Conservation (phyloP, 2,329 filamentous ascomycete species). For the Nectriaceae sp. region DNA sequence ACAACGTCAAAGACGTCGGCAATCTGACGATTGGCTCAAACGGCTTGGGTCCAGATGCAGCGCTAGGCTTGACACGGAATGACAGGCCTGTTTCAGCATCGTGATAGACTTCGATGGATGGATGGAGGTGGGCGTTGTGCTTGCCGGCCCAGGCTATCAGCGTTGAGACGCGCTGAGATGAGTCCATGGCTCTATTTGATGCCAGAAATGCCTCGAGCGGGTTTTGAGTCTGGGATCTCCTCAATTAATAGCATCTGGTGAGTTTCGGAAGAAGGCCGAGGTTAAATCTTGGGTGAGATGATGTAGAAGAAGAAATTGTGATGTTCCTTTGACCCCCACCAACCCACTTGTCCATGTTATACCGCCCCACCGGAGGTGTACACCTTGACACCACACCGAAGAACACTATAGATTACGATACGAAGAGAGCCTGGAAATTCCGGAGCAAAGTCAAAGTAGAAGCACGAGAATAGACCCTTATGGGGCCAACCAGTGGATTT, state of each 20-base stretch:
- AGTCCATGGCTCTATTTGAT: slow-evolving; percentile 16
- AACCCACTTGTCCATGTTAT: too few relatives aligned
- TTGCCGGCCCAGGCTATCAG: slow-evolving; percentile 52
- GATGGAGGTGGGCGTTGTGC: slow-evolving; percentile 51
- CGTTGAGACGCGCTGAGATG: slow-evolving; percentile 22
- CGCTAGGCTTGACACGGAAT: slow-evolving; percentile 48
- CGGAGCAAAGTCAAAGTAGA: too few relatives aligned
- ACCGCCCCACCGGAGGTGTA: too few relatives aligned
- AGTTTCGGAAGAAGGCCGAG: too few relatives aligned
- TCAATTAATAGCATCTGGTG: not conserved
- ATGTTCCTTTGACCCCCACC: too few relatives aligned
- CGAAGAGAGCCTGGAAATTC: too few relatives aligned
- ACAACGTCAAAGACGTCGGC: slow-evolving; percentile 55
- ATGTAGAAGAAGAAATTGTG: not conserved
- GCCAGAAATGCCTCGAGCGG: too few relatives aligned
- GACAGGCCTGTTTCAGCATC: slow-evolving; percentile 55
- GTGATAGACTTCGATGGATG: slow-evolving; percentile 53
- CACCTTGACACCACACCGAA: too few relatives aligned
- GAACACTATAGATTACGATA: too few relatives aligned
- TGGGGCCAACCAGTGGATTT: too few relatives aligned
- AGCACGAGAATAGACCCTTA: too few relatives aligned
- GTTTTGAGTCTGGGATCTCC: slow-evolving; percentile 2
- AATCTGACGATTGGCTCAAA: slow-evolving; percentile 53
- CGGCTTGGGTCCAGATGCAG: slow-evolving; percentile 28
- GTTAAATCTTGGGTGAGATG: too few relatives aligned